These are phyloP conservation scores for Leccinum subgranulosum DNA, from an alignment of 768 basidiomycete species.

Conservation along the genomic window DNA sequence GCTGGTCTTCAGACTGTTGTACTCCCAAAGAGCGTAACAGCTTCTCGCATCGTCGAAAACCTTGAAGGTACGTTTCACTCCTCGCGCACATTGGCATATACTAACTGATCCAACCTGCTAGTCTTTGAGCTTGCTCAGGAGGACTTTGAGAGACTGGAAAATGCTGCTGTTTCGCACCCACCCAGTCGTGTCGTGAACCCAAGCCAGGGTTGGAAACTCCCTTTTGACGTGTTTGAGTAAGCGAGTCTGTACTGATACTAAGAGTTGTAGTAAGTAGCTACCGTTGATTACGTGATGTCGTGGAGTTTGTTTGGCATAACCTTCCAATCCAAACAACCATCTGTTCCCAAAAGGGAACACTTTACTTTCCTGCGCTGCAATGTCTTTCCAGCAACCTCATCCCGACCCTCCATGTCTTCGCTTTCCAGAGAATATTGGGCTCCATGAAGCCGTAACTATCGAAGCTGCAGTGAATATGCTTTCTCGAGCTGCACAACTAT, in stretches of 20 bases:
- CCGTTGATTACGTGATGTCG: slow-evolving; percentile 5
- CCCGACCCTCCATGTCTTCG: slow-evolving; percentile 65
- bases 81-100: not conserved
- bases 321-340: slow-evolving; percentile 32
- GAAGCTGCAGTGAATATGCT: slow-evolving; percentile 63
- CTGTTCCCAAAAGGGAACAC: slow-evolving; percentile 14
- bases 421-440: slow-evolving; percentile 63
- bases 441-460: slow-evolving; percentile 51
- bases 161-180: slow-evolving; percentile 43
- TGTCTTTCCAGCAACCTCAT: slow-evolving; percentile 45
- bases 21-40: slow-evolving; percentile 74
- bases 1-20: slow-evolving; percentile 50
- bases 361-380: not conserved
- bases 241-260: not conserved
- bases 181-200: slow-evolving; percentile 59
- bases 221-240: slow-evolving; percentile 57
- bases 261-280: not conserved
- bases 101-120: slow-evolving; percentile 5
- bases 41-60: slow-evolving; percentile 68
- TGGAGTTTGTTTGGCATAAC: slow-evolving; percentile 24
- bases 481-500: slow-evolving; percentile 52
- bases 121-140: slow-evolving; percentile 36
- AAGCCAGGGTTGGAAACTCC: slow-evolving; percentile 56
- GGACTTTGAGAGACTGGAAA: slow-evolving; percentile 40
- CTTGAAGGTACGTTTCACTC: slow-evolving; percentile 43